Percentiles rank a stretch among this genome's conserved stretches.
Conservation (phyloP, 257 asterid species). For the Nicotiana obtusifolia region DNA sequence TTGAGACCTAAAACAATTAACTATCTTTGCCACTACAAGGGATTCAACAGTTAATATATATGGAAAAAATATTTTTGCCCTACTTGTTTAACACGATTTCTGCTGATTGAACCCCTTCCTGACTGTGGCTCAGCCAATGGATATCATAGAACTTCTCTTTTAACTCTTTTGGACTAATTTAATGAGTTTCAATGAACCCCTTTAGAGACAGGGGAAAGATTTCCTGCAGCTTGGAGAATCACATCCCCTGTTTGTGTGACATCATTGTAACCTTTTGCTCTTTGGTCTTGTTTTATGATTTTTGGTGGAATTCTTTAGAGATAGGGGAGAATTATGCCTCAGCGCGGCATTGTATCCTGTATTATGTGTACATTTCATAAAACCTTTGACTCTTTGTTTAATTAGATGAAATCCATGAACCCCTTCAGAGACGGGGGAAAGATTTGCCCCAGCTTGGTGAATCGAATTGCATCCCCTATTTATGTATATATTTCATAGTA, state of each 20-base stretch:
- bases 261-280: not conserved
- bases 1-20: too few relatives aligned
- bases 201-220: not conserved
- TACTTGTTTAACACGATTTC: too few relatives aligned
- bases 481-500: not conserved
- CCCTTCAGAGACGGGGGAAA: not conserved
- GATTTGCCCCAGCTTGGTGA: not conserved
- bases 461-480: not conserved
- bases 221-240: not conserved
- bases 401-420: not conserved
- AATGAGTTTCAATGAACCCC: not conserved
- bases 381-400: too few relatives aligned
- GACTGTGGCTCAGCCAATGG: too few relatives aligned
- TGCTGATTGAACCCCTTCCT: too few relatives aligned
- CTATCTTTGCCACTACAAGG: too few relatives aligned
- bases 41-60: too few relatives aligned
- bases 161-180: not conserved
- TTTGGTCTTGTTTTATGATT: not conserved
- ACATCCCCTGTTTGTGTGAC: not conserved
- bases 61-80: too few relatives aligned
- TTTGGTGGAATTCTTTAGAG: not conserved
- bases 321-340: not conserved
- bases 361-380: not conserved
- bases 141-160: not conserved
- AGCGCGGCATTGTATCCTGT: not conserved